Evolutionary conservation across 2,329 filamentous ascomycete species (phyloP), one percentile per base, ranked within the genome.

Genomic region (Cordyceps tenuipes): DNA sequence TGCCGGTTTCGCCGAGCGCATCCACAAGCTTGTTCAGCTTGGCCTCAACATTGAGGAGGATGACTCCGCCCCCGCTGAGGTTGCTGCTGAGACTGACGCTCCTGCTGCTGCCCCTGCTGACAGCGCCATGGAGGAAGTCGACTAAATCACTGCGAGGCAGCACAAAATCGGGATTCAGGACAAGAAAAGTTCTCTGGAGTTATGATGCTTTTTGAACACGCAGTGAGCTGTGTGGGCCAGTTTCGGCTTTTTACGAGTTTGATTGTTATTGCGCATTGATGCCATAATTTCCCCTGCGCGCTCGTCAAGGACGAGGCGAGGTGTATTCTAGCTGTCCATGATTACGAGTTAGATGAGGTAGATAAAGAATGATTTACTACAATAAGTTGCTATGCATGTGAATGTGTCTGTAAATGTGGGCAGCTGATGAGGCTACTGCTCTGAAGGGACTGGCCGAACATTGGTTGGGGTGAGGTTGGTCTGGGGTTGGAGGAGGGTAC

Each of bases 51-150:
- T 99, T 66, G 93, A 97, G 69, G 93, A 97, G 81, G 86, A 89
- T 61, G 91, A 96, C 78, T 83, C 86, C 61, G 83, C 84, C 60
- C 82, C 86, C 62, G 82, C 81, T 59, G 84, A 82, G 69, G 81
- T 81, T 61, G 72, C 73, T 44, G 74, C 75, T 59, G 76, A 83
- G 64, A 85, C 82, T 65, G 88, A 88, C 76, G 76, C 75, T 52
- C 73, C 77, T 63, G 77, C 75, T 62, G 79, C 79, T 65, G 83
- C 84, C 75, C 79, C 88, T 66, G 88, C 87, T 69, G 91, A 96
- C 86, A 95, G 89, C 81, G 88, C 92, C 76, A 99, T 99, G 94
- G 94, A 99, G 87, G 94, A 99, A 86, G 94, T 99, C 75, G 94
- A 99, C 85, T 99, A 96, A 82, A 71, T 66, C 62, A 49, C 62